Conservation (phyloP, 2,329 filamentous ascomycete genomes). For the Sordariomycetes sp. region DNA sequence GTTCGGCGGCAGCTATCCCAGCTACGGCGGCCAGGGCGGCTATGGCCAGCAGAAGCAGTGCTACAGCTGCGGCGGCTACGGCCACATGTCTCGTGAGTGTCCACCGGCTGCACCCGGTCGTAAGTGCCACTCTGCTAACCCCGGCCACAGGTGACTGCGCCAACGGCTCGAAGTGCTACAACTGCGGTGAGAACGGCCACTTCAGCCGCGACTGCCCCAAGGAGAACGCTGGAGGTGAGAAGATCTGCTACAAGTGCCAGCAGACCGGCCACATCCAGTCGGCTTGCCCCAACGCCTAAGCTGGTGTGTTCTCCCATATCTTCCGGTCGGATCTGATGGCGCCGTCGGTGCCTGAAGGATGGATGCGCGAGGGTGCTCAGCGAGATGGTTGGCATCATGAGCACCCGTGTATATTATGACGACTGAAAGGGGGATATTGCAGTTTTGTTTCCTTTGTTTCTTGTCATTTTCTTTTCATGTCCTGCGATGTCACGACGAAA, state of each 20-base stretch:
- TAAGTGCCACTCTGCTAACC: not conserved
- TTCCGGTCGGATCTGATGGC: not conserved
- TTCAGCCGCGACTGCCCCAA: conserved; percentile 93
- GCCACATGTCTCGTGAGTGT: conserved; percentile 80
- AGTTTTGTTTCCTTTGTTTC: not conserved
- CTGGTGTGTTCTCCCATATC: conserved; percentile 6
- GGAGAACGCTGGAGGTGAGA: conserved; percentile 74
- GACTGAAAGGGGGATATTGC: not conserved
- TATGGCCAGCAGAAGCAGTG: conserved; percentile 65
- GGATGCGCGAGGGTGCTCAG: conserved; percentile 2
- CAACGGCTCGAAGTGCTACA: conserved; percentile 99
- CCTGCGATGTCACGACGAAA: conserved; percentile 4
- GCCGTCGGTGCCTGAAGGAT: not conserved
- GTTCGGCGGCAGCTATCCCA: conserved; percentile 31
- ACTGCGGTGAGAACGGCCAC: conserved; percentile 90
- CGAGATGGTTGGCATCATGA: not conserved
- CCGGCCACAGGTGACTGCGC: conserved; percentile 65
- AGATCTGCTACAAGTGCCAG: conserved; percentile 96
- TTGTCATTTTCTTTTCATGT: conserved; percentile 1
- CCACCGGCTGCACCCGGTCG: not conserved
- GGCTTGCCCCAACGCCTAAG: conserved; percentile 73
- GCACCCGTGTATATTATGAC: conserved; percentile 6
- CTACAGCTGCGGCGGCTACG: conserved; percentile 95
- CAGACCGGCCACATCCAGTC: conserved; percentile 81
- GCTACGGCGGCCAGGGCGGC: conserved; percentile 30